These are phyloP conservation scores for Hsuehochloa calcarea DNA, from an alignment of 176 grass and related monocot species.

Conservation along the genomic window DNA sequence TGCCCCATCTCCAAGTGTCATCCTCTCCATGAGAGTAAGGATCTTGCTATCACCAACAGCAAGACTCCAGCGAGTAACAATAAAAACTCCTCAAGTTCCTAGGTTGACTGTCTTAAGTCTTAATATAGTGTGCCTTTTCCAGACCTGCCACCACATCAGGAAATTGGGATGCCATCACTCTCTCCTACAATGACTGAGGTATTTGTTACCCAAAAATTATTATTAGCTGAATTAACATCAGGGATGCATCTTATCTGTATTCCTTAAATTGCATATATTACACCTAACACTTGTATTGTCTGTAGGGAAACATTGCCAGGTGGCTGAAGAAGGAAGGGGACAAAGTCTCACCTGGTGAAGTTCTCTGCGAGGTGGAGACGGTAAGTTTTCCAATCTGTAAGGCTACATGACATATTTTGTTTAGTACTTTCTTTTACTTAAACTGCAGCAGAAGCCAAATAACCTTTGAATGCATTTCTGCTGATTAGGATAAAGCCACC, in stretches of 20 bases:
- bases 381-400: constrained; percentile 46
- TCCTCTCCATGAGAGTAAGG: too few species aligned
- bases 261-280: background rate
- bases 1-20: too few species aligned
- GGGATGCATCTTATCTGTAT: constrained; percentile 6
- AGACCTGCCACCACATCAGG: constrained; percentile 83
- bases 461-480: constrained; percentile 20
- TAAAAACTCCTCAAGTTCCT: background rate
- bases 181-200: constrained; percentile 99
- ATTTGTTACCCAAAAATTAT: constrained; percentile 6
- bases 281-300: constrained; percentile 25
- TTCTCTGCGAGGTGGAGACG: constrained; percentile 94
- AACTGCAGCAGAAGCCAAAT: constrained; percentile 9
- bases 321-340: constrained; percentile 99
- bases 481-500: constrained; percentile 81
- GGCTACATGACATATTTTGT: background rate
- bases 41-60: too few species aligned
- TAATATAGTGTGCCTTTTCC: constrained; percentile 24
- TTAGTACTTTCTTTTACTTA: constrained; percentile 19
- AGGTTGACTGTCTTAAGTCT: background rate
- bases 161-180: constrained; percentile 93
- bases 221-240: constrained; percentile 1
- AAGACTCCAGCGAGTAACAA: too few species aligned
- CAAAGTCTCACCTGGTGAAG: constrained; percentile 80
- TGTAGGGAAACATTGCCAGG: constrained; percentile 90